Percentiles rank a stretch among this genome's conserved stretches.
Evolutionary conservation across 1,139 yeast genomes (phyloP).

Genomic region (Arxiozyma heterogenica): DNA sequence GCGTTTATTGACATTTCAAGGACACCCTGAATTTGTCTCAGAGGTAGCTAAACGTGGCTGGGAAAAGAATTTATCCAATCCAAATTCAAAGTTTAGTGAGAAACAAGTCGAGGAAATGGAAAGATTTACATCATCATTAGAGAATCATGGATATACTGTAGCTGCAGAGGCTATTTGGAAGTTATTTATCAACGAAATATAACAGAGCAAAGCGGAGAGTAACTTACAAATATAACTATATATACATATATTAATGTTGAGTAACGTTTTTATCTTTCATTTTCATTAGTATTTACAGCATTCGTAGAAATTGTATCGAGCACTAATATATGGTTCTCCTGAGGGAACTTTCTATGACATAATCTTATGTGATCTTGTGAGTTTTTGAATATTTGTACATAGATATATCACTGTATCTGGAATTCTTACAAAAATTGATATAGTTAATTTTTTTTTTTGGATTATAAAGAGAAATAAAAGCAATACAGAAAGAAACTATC

Average conservation of each 20-base stretch:
- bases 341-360: too few relatives aligned
- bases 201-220: not conserved
- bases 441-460: not conserved
- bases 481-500: not conserved
- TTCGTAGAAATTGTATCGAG: too few relatives aligned
- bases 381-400: too few relatives aligned
- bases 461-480: not conserved
- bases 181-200: constrained; percentile 8
- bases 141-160: constrained; percentile 13
- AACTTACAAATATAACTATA: not conserved
- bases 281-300: not conserved
- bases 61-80: constrained; percentile 1
- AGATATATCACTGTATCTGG: not conserved
- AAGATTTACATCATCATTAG: not conserved
- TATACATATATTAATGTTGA: not conserved
- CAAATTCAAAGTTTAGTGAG: not conserved
- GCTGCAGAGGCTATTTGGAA: constrained; percentile 13
- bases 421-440: too few relatives aligned
- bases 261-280: not conserved
- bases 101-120: constrained; percentile 5
- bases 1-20: constrained; percentile 62
- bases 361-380: too few relatives aligned
- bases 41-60: constrained; percentile 19
- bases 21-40: constrained; percentile 74
- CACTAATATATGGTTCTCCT: too few relatives aligned